Conservation (phyloP, 1,139 yeast genomes). For the Zhuliangozyma parablackwelliae region DNA sequence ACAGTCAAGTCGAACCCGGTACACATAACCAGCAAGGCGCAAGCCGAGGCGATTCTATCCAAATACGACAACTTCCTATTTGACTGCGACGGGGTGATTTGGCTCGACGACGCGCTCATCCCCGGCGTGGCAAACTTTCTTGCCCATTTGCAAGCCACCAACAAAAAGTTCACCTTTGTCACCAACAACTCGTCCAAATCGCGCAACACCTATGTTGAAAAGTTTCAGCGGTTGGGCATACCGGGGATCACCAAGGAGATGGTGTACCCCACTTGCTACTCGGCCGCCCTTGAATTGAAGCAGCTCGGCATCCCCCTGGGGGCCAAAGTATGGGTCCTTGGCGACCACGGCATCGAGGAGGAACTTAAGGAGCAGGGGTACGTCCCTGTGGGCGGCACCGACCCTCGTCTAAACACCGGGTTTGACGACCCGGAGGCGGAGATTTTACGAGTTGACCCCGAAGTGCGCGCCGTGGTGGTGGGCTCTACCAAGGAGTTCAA, state of each 20-base stretch:
- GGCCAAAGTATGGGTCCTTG: conserved; percentile 76
- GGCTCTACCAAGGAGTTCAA: conserved; percentile 39
- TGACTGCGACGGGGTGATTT: conserved; percentile 92
- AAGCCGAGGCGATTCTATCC: conserved; percentile 52
- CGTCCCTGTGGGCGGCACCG: conserved; percentile 71
- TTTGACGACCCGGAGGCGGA: conserved; percentile 20
- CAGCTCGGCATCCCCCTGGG: conserved; percentile 21
- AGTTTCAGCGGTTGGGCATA: conserved; percentile 31
- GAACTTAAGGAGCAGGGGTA: conserved; percentile 71
- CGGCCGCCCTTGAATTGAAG: conserved; percentile 28
- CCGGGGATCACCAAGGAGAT: conserved; percentile 23
- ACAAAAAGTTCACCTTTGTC: conserved; percentile 32
- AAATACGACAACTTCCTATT: conserved; percentile 77
- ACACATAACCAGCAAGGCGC: conserved; percentile 36
- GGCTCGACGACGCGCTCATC: conserved; percentile 74
- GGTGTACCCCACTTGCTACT: conserved; percentile 37
- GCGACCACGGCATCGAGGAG: conserved; percentile 75
- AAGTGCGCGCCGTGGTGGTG: conserved; percentile 37
- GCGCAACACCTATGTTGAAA: conserved; percentile 26
- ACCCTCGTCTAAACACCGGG: conserved; percentile 25
- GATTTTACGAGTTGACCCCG: conserved; percentile 39
- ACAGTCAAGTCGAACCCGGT: conserved; percentile 9
- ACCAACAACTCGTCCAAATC: conserved; percentile 41
- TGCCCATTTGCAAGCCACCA: conserved; percentile 41
- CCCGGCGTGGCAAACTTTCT: conserved; percentile 73